Conservation (phyloP, 2,329 filamentous ascomycete genomes). For the Alternaria angustiovoidea region DNA sequence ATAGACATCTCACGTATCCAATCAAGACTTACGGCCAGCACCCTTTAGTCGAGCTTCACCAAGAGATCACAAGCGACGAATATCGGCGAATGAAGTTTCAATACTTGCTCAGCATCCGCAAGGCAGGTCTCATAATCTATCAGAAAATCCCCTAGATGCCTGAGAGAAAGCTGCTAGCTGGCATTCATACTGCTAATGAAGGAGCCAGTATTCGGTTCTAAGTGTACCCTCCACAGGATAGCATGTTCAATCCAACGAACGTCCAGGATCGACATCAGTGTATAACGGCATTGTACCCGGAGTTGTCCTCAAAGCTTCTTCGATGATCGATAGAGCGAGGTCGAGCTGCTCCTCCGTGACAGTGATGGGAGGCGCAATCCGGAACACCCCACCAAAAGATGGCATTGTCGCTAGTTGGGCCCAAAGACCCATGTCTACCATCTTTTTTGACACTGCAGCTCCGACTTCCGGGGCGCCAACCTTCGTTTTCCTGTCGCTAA, state of each 20-base stretch:
- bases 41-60: not conserved
- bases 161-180: not conserved
- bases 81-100: not conserved
- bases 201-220: not conserved
- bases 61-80: not conserved
- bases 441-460: slow-evolving; percentile 56
- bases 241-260: not conserved
- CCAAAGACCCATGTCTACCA: slow-evolving; percentile 63
- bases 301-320: slow-evolving; percentile 64
- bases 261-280: not conserved
- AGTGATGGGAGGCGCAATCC: slow-evolving; percentile 68
- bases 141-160: not conserved
- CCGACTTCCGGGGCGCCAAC: slow-evolving; percentile 59
- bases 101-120: not conserved
- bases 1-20: not conserved
- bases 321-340: slow-evolving; percentile 63
- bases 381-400: slow-evolving; percentile 61
- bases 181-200: not conserved
- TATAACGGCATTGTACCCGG: slow-evolving; percentile 51
- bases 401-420: slow-evolving; percentile 62
- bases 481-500: slow-evolving; percentile 60
- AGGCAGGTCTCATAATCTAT: not conserved
- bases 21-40: too few relatives aligned
- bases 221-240: not conserved
- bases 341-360: slow-evolving; percentile 56